Conservation (phyloP, 129 eudicot genomes). For the Daucus carota region DH1_v3.0 NC_030384.2:40430001-40430500, state of each 20-base stretch:
- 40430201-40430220: slow-evolving; percentile 34
- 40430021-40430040: not conserved
- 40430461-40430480: not conserved
- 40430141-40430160: slow-evolving; percentile 65
- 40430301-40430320: slow-evolving; percentile 26
- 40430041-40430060: not conserved
- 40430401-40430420: not conserved
- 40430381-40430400: slow-evolving; percentile 3
- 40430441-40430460: not conserved
- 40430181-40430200: slow-evolving; percentile 74
- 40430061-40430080: not conserved
- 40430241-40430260: slow-evolving; percentile 54
- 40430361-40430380: slow-evolving; percentile 25
- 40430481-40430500: not conserved
- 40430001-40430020: not conserved
- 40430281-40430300: slow-evolving; percentile 22
- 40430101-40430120: not conserved
- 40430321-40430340: slow-evolving; percentile 30
- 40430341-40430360: slow-evolving; percentile 18
- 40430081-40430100: not conserved
- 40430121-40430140: slow-evolving; percentile 55
- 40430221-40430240: slow-evolving; percentile 34
- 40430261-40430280: slow-evolving; percentile 20
- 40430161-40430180: slow-evolving; percentile 77
- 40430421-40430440: not conserved